Evolutionary conservation across 2,329 filamentous ascomycete genomes (phyloP), one percentile per base, ranked within the genome.

Genomic region (Hypoxylon sp.): DNA sequence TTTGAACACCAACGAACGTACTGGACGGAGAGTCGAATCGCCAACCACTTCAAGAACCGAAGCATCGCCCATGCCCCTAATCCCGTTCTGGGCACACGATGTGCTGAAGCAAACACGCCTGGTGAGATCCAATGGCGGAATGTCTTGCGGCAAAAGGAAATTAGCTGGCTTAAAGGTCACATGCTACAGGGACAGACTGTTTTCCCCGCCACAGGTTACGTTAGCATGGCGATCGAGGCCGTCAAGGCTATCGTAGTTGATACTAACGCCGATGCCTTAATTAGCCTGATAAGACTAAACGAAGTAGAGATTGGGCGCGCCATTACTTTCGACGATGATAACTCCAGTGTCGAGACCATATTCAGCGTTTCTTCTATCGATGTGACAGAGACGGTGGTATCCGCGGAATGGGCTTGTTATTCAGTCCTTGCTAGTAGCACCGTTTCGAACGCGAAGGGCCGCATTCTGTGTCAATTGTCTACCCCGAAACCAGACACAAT

Each of bases 1-100:
- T 70, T 66, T 54, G 61, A 70, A 13, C 65, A 70, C 48, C 22
- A 42, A 3, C 37, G 53, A 4, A 37, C 17, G 1, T 60, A 55
- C n/a, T 68, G 61, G 65, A 42, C 31, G 10, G 68, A 70, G 33
- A 50, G 60, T 0, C 56, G 65, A 3, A 5, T 65, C 17, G 48
- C 60, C 4, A 63, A 59, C 13, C 47, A 46, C 13, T 62, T 47
- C 39, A 54, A 26, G 29, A 54, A 46, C n/a, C 44, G 50, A 26
- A 54, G 35, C 19, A 56, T 46, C 14, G 11, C 53, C 10, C 53
- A 56, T 56, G 39, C 53, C 4, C 53, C 53, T n/a, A 56, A 56
- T 39, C 53, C 53, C 26, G 26, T 56, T 26, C 26, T 56, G 3
- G 53, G 53, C 9, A 56, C 53, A 17, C 53, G 47, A 13, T 59